Evolutionary conservation across 495 filamentous ascomycete species (phyloP).

Genomic region (Penicillium coprophilum): DNA sequence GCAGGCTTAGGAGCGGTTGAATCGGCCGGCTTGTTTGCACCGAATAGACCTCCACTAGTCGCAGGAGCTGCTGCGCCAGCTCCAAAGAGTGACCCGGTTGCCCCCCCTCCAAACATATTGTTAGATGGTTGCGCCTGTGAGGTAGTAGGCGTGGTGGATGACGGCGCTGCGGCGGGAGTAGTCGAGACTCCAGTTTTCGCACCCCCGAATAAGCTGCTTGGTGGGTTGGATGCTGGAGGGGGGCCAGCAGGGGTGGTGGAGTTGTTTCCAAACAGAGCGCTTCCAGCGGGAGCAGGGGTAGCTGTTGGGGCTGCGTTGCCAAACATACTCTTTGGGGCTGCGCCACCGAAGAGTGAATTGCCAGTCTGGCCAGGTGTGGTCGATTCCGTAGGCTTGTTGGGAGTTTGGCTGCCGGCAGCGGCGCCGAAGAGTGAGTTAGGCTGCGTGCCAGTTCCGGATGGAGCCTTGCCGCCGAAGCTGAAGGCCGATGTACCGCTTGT

Average conservation of each 20-base stretch:
- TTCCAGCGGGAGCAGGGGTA: slow-evolving; percentile 42
- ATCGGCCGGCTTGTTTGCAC: slow-evolving; percentile 42
- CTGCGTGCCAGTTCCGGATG: slow-evolving; percentile 26
- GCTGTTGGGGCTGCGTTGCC: slow-evolving; percentile 33
- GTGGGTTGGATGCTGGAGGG: slow-evolving; percentile 49
- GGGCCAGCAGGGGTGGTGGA: slow-evolving; percentile 67
- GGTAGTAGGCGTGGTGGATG: slow-evolving; percentile 32
- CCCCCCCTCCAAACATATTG: slow-evolving; percentile 36
- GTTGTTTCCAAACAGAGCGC: slow-evolving; percentile 44
- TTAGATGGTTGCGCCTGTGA: slow-evolving; percentile 33
- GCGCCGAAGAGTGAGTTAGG: slow-evolving; percentile 32
- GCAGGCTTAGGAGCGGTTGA: slow-evolving; percentile 38
- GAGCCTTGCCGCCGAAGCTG: slow-evolving; percentile 41
- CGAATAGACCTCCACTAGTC: slow-evolving; percentile 41
- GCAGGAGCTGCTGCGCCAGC: slow-evolving; percentile 26
- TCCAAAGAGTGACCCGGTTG: slow-evolving; percentile 36
- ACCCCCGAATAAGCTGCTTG: slow-evolving; percentile 33
- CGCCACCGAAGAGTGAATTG: slow-evolving; percentile 52
- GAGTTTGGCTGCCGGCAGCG: slow-evolving; percentile 30
- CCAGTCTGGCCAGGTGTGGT: slow-evolving; percentile 36
- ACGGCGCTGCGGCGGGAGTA: slow-evolving; percentile 24
- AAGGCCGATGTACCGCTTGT: slow-evolving; percentile 36
- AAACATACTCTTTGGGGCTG: slow-evolving; percentile 36
- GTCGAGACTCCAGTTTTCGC: slow-evolving; percentile 26
- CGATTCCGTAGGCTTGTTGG: slow-evolving; percentile 41